Evolutionary conservation across 1,284 basidiomycete genomes (phyloP).

Genomic region (Cryptococcus wingfieldii): DNA sequence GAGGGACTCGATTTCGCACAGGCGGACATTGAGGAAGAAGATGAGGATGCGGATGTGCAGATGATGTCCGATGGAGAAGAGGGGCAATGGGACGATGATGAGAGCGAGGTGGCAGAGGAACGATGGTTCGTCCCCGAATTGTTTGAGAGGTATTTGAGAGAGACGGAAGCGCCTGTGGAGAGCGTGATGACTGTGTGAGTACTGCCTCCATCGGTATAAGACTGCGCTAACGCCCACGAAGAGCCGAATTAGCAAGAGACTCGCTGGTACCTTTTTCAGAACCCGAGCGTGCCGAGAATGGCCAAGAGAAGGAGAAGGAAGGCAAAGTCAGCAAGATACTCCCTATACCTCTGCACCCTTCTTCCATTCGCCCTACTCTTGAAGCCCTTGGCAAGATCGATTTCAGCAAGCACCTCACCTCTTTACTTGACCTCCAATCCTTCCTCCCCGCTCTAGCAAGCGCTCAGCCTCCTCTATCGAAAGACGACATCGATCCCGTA

Average conservation of each 20-base stretch:
- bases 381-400: conserved; percentile 7
- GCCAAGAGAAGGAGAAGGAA: not conserved
- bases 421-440: not conserved
- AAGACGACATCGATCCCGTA: not conserved
- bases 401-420: conserved; percentile 6
- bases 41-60: not conserved
- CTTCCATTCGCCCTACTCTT: conserved; percentile 2
- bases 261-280: not conserved
- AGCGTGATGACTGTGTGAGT: conserved; percentile 34
- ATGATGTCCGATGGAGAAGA: not conserved
- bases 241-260: conserved; percentile 32
- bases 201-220: not conserved
- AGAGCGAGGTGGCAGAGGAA: not conserved
- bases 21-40: not conserved
- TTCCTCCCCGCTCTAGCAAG: not conserved
- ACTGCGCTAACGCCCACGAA: conserved; percentile 3
- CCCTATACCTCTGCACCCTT: not conserved
- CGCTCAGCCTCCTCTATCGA: conserved; percentile 1
- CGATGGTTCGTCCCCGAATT: conserved; percentile 9
- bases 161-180: conserved; percentile 28
- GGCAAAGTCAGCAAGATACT: conserved; percentile 10
- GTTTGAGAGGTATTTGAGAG: conserved; percentile 23
- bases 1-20: too few species aligned
- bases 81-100: not conserved
- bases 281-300: too few species aligned